These are phyloP conservation scores for Nevesoporus exiguus DNA, from an alignment of 768 basidiomycete species.

Conservation along the genomic window DNA sequence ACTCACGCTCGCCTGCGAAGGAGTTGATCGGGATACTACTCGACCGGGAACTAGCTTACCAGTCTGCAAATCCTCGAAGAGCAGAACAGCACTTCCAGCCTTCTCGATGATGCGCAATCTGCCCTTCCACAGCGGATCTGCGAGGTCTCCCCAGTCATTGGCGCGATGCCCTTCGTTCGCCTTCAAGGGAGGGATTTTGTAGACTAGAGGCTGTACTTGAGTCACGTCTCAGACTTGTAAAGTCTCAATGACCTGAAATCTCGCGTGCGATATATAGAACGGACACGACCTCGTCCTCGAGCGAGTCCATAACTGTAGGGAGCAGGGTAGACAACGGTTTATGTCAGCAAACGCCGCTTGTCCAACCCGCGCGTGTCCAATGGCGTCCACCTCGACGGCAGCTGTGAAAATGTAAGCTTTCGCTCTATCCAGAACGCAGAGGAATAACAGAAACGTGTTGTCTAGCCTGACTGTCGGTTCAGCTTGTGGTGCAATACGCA, in stretches of 20 bases:
- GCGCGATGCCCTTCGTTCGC: slow-evolving; percentile 89
- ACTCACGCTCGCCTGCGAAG: slow-evolving; percentile 63
- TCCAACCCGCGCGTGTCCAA: background rate
- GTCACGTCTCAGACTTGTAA: slow-evolving; percentile 13
- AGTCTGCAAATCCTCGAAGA: slow-evolving; percentile 77
- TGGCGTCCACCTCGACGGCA: slow-evolving; percentile 22
- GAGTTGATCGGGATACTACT: slow-evolving; percentile 3
- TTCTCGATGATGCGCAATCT: slow-evolving; percentile 82
- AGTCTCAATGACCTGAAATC: slow-evolving; percentile 65
- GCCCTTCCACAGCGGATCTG: slow-evolving; percentile 86
- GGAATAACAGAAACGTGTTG: background rate
- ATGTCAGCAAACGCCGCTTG: slow-evolving; percentile 19
- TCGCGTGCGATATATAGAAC: slow-evolving; percentile 88
- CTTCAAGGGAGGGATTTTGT: slow-evolving; percentile 85
- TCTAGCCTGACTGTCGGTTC: slow-evolving; percentile 76
- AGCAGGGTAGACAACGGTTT: slow-evolving; percentile 9
- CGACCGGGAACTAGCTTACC: slow-evolving; percentile 45
- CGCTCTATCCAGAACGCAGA: background rate
- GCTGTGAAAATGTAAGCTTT: slow-evolving; percentile 33
- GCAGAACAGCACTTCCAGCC: slow-evolving; percentile 59
- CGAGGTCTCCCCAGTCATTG: slow-evolving; percentile 88
- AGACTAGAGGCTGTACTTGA: slow-evolving; percentile 52
- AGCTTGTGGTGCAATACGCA: slow-evolving; percentile 65
- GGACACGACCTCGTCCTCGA: slow-evolving; percentile 83
- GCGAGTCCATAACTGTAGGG: slow-evolving; percentile 43